Base-by-base conservation (phyloP, 2,329 filamentous ascomycete species). In the Alternaria alternata region DNA sequence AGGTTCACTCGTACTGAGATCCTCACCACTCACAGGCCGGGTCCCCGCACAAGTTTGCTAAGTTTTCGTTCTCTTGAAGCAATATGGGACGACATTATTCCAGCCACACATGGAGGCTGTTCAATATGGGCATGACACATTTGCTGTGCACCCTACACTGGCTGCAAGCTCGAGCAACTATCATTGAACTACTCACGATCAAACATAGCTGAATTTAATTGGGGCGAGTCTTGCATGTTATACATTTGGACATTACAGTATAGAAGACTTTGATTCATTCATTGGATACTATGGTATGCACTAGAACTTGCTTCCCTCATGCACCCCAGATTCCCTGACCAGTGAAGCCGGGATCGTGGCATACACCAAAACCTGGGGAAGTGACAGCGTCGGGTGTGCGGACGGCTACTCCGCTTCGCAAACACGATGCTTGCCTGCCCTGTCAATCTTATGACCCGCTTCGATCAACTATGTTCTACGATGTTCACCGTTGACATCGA, bases 301-400 rank as follows among this genome's bases (percentile, higher is more conserved):
- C 24, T 30, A 39, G 36, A 34, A 48, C 42, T 41, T 57, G 26
- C 51, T 34, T 51, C 53, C 44, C 34, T 43, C 34, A 61, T 48
- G 54, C 55, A 59, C 59, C 58, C 65, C 56, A 55, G 56, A 57
- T 59, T 57, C 51, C 51, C 36, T 55, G 46, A 38, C 43, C 54
- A 65, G 58, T 53, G 51, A 61, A 63, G 55, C 59, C 55, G 48
- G 57, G 30, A 46, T 62, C 44, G 58, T 57, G 36, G 38, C 32
- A 38, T 51, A 42, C 26, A 41, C 38, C 46, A 56, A 58, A 48
- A 59, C 51, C 55, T 47, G 51, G 52, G 57, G 54, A 36, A 54
- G 26, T 47, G 49, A 38, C 58, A 56, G 41, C 44, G 46, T 65
- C 59, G 61, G 61, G 28, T 63, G 56, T 66, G 60, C 58, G 62